Base-by-base conservation (phyloP, 2,329 filamentous ascomycete species). In the Aspergillus fumigatus region DNA sequence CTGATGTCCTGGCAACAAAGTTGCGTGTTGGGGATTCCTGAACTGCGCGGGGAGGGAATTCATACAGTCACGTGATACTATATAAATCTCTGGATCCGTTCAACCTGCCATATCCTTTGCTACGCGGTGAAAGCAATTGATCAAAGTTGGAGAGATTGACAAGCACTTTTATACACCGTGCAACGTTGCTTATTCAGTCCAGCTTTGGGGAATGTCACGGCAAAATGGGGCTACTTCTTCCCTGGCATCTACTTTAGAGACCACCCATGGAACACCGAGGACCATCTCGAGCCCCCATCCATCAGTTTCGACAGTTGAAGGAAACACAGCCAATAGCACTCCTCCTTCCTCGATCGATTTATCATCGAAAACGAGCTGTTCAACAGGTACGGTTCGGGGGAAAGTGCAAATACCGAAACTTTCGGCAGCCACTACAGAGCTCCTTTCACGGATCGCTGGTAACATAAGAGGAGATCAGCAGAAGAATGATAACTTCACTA, bases 11-110 rank as follows among this genome's bases (percentile, higher is more conserved):
- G 6, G 17, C 5, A 17, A 17, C 32, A 38, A 32, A 17, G 32
- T 38, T 38, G 14, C 32, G 32, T 7, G 14, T 17, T 45, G 41
- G 9, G 9, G 2, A 45, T 45, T 45, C 41, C 25, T 43, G 21
- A 4, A 41, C 11, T n/a, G 41, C 25, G 43, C 43, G 58, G 38
- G 49, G 58, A 50, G 55, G 55, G 58, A 59, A 35, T 61, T 45
- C 50, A 45, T 59, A 11, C 10, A 19, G 40, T 69, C 67, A 70
- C 67, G 67, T 70, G 67, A 67, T 48, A 8, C 6, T 67, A 65
- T 70, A 69, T 64, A 66, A 65, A 67, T 62, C 60, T 59, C 59
- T 66, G 64, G 63, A 57, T 62, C 65, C 53, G 58, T 51, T 55
- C 56, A 53, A 40, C 38, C 52, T 50, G 53, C 25, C 43, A 45